Base-by-base conservation (phyloP, 2,329 filamentous ascomycete species). In the Fusarium pseudonygamai region DNA sequence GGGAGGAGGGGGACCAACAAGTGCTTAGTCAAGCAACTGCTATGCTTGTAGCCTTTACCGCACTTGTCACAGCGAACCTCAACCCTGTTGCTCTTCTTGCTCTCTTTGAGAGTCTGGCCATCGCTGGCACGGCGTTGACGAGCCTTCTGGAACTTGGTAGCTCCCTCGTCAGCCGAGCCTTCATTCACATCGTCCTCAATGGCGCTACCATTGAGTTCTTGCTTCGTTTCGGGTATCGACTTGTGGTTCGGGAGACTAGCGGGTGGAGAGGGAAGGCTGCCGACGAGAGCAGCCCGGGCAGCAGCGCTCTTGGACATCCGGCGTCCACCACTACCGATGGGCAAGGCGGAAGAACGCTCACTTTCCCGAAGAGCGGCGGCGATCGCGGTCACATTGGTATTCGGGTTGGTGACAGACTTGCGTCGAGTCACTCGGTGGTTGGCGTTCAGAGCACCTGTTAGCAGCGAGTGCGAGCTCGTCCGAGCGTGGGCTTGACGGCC, bases 11-110 rank as follows among this genome's bases (percentile, higher is more conserved):
- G 86, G 88, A 97, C 96, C 90, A 92, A 98, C 96, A 98, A 93
- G 92, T 99, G 96, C 91, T 98, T 99, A 83, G 94, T 97, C 88
- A 99, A 91, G 91, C 96, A 99, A 88, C 96, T 98, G 91, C 95
- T 97, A 89, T 99, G 96, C 91, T 99, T 99, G 91, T 99, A 99
- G 85, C 95, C 95, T 89, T 99, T 99, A 84, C 96, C 96, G 87
- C 96, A 99, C 85, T 95, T 96, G 82, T 97, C 94, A 87, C 96
- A 99, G 84, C 93, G 94, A 82, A 99, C 90, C 83, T 98, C 96
- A 80, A 92, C 91, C 80, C 91, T 90, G 85, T 90, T 93, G 83
- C 90, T 89, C 85, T 94, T 95, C 86, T 95, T 95, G 79, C 96
- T 93, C 77, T 93, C 92, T 84, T 96, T 97, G 78, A 96, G 87